phyloP scores from a whole-genome alignment of 345 rosid species.

The Jatropha curcas region DNA sequence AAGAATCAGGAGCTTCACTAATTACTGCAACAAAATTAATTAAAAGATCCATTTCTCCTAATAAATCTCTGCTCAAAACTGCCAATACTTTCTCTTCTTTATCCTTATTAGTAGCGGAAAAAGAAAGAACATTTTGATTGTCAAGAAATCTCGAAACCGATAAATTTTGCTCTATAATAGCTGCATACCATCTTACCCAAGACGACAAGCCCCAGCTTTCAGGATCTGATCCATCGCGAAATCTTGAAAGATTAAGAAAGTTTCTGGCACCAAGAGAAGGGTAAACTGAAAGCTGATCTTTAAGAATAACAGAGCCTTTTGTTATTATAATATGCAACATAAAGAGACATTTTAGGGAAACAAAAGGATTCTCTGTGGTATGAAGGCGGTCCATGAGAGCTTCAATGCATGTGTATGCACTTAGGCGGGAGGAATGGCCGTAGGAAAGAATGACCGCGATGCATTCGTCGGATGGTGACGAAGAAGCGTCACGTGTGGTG shows the following conservation, averaged over 20 bases:
- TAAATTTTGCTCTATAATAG: constrained; percentile 44
- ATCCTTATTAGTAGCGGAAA: neutral
- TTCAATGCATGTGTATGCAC: constrained; percentile 41
- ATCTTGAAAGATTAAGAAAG: constrained; percentile 45
- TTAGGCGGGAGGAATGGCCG: constrained; percentile 28
- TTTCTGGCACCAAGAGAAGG: constrained; percentile 45
- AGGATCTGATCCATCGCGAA: constrained; percentile 35
- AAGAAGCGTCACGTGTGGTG: constrained; percentile 39
- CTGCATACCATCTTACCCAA: constrained; percentile 69
- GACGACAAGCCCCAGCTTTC: constrained; percentile 40
- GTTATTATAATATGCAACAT: constrained; percentile 39
- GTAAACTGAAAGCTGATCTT: constrained; percentile 45
- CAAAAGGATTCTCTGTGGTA: constrained; percentile 37
- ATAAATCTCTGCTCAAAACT: constrained; percentile 31
- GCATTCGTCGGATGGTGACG: constrained; percentile 38
- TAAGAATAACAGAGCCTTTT: constrained; percentile 42
- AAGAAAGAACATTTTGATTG: constrained; percentile 23
- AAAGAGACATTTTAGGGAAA: constrained; percentile 60
- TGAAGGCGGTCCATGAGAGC: constrained; percentile 49
- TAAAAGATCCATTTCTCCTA: constrained; percentile 40
- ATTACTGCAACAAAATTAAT: constrained; percentile 32
- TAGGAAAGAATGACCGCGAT: constrained; percentile 38
- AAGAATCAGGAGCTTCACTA: constrained; percentile 39
- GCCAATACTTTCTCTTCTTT: constrained; percentile 20
- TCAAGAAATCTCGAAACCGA: constrained; percentile 45